Conservation (phyloP, 1,284 basidiomycete species). For the Malassezia pachydermatis region DNA sequence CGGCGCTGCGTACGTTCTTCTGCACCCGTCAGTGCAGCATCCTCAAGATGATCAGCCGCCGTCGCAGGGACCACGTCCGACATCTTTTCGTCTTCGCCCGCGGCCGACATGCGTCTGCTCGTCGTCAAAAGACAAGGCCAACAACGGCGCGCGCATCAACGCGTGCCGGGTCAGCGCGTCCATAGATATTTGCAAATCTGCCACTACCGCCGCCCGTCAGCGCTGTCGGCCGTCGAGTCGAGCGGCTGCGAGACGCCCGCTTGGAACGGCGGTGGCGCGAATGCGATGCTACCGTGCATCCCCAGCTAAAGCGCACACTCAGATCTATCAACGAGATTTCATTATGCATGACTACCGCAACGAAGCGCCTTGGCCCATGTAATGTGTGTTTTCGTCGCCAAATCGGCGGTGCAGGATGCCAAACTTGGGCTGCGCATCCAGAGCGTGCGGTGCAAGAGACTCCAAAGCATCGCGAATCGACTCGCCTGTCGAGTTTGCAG, state of each 20-base stretch:
- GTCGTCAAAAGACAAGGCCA: no score
- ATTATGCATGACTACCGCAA: conserved; percentile 10
- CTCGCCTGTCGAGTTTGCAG: neutral
- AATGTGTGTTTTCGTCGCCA: conserved; percentile 17
- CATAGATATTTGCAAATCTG: conserved; percentile 11
- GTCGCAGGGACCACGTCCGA: no score
- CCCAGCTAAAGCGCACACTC: no score
- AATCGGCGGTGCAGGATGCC: conserved; percentile 13
- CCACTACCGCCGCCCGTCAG: neutral
- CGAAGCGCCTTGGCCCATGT: conserved; percentile 17
- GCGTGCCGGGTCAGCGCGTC: conserved; percentile 9
- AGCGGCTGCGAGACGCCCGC: no score
- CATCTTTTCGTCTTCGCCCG: no score
- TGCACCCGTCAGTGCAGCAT: neutral
- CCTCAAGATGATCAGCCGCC: no score
- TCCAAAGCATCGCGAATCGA: conserved; percentile 9
- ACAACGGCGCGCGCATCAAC: conserved; percentile 3
- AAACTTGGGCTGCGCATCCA: conserved; percentile 12
- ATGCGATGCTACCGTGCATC: no score
- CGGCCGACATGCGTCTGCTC: no score
- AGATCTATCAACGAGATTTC: neutral
- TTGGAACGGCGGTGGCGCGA: no score
- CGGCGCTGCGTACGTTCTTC: conserved; percentile 23
- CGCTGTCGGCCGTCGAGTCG: neutral
- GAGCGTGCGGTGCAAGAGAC: conserved; percentile 15